Base-by-base conservation (phyloP, 106 monocot genomes). In the Iris macrosiphon region DNA sequence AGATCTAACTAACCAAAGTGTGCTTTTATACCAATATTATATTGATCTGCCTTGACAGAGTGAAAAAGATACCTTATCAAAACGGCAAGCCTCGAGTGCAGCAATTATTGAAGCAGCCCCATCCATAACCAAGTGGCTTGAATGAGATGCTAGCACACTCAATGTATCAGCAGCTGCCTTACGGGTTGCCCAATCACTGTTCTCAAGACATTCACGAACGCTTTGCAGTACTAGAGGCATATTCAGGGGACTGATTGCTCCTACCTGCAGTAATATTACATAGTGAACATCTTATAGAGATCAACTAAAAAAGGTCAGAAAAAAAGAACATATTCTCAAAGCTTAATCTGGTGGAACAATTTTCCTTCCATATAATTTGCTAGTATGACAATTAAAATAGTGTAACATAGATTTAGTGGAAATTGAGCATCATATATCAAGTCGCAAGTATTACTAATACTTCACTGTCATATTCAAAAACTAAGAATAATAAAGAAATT, bases 81-180 rank as follows among this genome's bases (percentile, higher is more conserved):
- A 95, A 40, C 95, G 84, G 60, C 79, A 89, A 52, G 85, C 73
- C 53, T 95, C 95, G 2, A 95, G 64, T 66, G 79, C 74, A 65
- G 75, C 63, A 50, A 95, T 55, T 22, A 73, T 82, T 51, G 82
- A 57, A 60, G 85, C 59, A 65, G 72, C 65, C 21, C 69, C 76
- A 45, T 95, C 85, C 33, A 50, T 77, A 52, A 85, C 64, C 52
- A 89, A 66, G 56, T 85, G 79, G 64, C 68, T 77, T 32, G 95
- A 82, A 55, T 69, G 59, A 66, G 85, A 81, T 38, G 89, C 73
- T 59, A 95, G 64, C 0, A 82, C 62, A 57, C 57, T 62, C 17
- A 95, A 66, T 65, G 85, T 85, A 67, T 95, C 95, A 47, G 89
- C 95, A 45, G 95, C 89, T 54, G 95, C 79, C 61, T 95, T 95